These are phyloP conservation scores for Linaria vulgaris DNA, from an alignment of 257 asterid species.

Conservation along the genomic window DNA sequence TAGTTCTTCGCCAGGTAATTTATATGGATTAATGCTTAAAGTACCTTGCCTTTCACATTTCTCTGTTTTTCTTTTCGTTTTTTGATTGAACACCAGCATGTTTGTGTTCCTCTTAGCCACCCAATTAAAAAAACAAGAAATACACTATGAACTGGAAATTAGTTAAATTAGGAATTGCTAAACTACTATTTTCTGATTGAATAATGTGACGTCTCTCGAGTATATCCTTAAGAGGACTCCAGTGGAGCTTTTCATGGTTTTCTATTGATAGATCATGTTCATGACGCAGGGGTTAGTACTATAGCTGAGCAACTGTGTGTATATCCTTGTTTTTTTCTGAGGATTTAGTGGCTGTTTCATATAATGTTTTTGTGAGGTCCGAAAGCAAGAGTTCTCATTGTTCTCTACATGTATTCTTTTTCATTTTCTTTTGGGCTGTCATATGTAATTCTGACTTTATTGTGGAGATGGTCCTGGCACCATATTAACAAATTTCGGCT, in stretches of 20 bases:
- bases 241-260: not conserved
- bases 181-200: not conserved
- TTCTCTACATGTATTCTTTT: not conserved
- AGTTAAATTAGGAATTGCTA: no score
- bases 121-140: no score
- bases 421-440: not conserved
- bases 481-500: not conserved
- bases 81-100: not conserved
- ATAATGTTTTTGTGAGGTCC: not conserved
- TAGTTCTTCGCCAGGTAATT: conserved; percentile 87
- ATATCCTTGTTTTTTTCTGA: not conserved
- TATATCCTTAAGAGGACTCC: no score
- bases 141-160: no score
- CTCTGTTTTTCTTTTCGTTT: not conserved
- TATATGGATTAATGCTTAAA: not conserved
- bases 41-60: not conserved
- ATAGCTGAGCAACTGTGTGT: conserved; percentile 1
- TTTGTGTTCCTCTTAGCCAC: conserved; percentile 4
- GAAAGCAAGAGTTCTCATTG: not conserved
- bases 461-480: not conserved
- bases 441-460: not conserved
- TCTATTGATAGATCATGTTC: not conserved
- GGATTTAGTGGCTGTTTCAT: not conserved
- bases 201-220: not conserved
- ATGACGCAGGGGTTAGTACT: not conserved